A percentile compares a stretch with the other conserved stretches of the same genome.
These are phyloP conservation scores for Candida sp. DNA, from an alignment of 1,139 yeast species.

Conservation along the genomic window DNA sequence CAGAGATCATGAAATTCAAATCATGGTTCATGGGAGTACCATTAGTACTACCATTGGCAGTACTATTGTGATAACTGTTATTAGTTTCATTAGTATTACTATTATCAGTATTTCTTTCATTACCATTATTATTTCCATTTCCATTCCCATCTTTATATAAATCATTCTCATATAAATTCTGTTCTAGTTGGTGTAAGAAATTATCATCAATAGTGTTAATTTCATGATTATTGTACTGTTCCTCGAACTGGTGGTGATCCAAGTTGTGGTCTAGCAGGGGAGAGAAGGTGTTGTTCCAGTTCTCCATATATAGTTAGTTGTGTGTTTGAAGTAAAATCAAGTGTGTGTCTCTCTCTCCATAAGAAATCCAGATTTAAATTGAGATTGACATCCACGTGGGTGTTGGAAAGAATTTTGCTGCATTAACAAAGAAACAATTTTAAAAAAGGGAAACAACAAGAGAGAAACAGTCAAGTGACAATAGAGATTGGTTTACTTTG, in stretches of 20 bases:
- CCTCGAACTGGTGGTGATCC: conserved; percentile 2
- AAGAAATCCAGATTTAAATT: background rate
- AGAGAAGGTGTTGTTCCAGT: conserved; percentile 1
- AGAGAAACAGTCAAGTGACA: no score
- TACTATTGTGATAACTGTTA: conserved; percentile 2
- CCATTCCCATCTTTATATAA: conserved; percentile 3
- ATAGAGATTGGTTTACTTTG: no score
- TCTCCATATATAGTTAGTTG: background rate
- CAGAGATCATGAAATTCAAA: conserved; percentile 27
- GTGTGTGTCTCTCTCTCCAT: background rate
- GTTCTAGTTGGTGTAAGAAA: conserved; percentile 23
- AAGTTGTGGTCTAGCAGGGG: conserved; percentile 1
- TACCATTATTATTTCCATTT: conserved; percentile 6
- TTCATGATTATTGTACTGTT: conserved; percentile 1
- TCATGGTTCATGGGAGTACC: conserved; percentile 2
- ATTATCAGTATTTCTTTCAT: background rate
- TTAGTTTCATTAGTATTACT: background rate
- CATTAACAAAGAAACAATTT: no score
- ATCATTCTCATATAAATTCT: conserved; percentile 17
- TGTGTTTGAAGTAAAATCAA: no score
- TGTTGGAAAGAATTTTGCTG: background rate
- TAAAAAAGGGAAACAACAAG: no score
- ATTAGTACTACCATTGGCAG: conserved; percentile 1
- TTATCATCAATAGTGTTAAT: conserved; percentile 3
- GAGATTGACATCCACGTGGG: conserved; percentile 1